Evolutionary conservation across 2,329 filamentous ascomycete genomes (phyloP), one percentile per base, ranked within the genome.

Genomic region (Xylariaceae sp.): DNA sequence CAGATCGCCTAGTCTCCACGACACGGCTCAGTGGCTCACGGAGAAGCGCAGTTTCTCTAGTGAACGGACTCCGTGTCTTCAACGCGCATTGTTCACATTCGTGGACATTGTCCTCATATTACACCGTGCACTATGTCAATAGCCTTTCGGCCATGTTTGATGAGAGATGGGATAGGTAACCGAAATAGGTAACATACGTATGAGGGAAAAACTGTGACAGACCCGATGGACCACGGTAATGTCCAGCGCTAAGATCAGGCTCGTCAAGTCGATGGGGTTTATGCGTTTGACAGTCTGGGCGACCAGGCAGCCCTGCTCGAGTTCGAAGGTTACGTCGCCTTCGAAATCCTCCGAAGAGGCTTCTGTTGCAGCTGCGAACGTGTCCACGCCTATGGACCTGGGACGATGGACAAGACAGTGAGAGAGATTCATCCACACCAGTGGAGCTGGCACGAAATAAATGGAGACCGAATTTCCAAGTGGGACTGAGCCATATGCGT

Each of bases 301-400:
- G 6, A 18, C 15, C 9, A 35, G 22, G 22, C 22, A 26, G 22
- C 22, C 22, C 22, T 26, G 22, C 22, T 26, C 22, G 22, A 26
- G 6, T 13, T 19, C 15, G 33, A 19, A 19, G 9, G 33, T 13
- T 35, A 19, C 33, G 34, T 26, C 8, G 34, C 13, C 34, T 37
- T 28, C 19, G 19, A 26, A 28, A 37, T 34, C 37, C 34, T 34
- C 37, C 19, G 26, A 39, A n/a, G 22, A 26, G 16, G 29, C 37
- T 39, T 39, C 37, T 28, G 26, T 39, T 34, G 30, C 37, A 39
- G 29, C 37, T 39, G 33, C 37, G 29, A 39, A 39, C 24, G 8
- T 16, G 24, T 18, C 36, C 37, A 30, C 17, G 37, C 12, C 37
- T 38, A 12, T 38, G 37, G 37, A 19, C 30, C 37, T 32, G 37